A percentile compares a stretch with the other conserved stretches of the same genome.
These are phyloP conservation scores for Solanum boliviense DNA, from an alignment of 257 asterid species.

Conservation along the genomic window DNA sequence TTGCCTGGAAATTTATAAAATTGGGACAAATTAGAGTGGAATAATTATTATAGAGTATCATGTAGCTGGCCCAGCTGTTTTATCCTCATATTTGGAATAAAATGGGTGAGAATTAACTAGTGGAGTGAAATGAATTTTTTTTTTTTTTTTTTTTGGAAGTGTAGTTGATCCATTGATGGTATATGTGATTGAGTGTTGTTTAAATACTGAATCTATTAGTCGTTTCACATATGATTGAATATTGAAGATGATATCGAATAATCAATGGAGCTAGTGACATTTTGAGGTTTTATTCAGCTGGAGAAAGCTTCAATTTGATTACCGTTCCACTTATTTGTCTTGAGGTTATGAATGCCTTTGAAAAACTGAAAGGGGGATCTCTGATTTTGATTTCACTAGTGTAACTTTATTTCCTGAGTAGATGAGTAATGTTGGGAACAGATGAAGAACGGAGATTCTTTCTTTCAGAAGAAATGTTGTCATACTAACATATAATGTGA, in stretches of 20 bases:
- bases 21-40: background rate
- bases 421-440: background rate
- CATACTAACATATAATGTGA: background rate
- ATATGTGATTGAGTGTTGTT: background rate
- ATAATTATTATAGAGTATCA: background rate
- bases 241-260: background rate
- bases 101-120: background rate
- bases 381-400: background rate
- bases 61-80: background rate
- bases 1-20: background rate
- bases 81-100: background rate
- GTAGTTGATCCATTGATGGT: background rate
- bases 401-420: background rate
- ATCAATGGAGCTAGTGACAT: background rate
- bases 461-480: background rate
- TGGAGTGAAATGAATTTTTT: background rate
- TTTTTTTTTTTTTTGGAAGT: too few species aligned
- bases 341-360: background rate
- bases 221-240: background rate
- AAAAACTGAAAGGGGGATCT: background rate
- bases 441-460: background rate
- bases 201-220: background rate
- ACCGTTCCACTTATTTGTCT: background rate
- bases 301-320: background rate
- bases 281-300: background rate